Evolutionary conservation across 1,284 basidiomycete species (phyloP), one percentile per base, ranked within the genome.

Genomic region (Fomitopsis pinicola): DNA sequence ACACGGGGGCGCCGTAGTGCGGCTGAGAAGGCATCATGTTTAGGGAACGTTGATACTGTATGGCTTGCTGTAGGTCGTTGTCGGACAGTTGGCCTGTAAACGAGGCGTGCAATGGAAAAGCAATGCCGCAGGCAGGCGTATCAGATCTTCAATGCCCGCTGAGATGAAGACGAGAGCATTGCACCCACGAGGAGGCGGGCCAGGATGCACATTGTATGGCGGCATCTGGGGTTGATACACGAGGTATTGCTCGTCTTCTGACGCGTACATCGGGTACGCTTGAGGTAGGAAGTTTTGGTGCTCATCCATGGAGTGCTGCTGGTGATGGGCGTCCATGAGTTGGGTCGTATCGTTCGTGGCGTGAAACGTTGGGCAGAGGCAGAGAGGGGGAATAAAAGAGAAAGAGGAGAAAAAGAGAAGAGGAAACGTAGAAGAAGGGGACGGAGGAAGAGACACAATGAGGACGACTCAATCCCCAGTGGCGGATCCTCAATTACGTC

Each of bases 121-220:
- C 56, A 68, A 66, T 54, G 66, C 71, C 77, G 76, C 74, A 76
- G 75, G 78, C 75, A 78, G 62, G 57, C 60, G 67, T 63, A 66
- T 67, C 60, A 68, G 68, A 68, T 67, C 67, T 70, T 67, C 65
- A 66, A 42, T 46, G 80, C 66, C 67, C 66, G 81, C 80, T 79
- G 65, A 63, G 66, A 66, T 68, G 76, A 78, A 75, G 76, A 70
- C 67, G 70, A 68, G 62, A 52, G 65, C 67, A 62, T 64, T 65
- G 71, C 70, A 84, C 85, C 80, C 83, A 84, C 85, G 85, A 69
- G 77, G 74, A 77, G 75, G 73, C 72, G 74, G 73, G 71, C 71
- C 78, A 71, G 73, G 73, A 70, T 78, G 78, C 71, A 79, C 73
- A 72, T 79, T 77, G 69, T 71, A 69, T 55, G 65, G 22, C 22